Evolutionary conservation across 2,329 filamentous ascomycete genomes (phyloP), one percentile per base, ranked within the genome.

Genomic region (Chlorencoelia australis): DNA sequence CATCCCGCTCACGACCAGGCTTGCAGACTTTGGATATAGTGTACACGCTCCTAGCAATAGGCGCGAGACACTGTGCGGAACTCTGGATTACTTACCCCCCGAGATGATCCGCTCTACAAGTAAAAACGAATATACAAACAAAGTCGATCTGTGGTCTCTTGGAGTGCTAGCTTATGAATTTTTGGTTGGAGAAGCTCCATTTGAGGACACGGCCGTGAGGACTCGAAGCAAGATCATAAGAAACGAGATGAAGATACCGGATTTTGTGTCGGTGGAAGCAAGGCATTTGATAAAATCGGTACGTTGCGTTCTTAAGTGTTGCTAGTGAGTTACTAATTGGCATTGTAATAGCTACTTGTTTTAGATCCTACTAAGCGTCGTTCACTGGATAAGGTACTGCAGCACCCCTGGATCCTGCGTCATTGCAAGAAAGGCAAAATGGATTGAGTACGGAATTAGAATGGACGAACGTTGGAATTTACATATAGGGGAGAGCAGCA

Each of bases 91-190:
- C 60, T 73, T 95, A n/a, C 88, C 88, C 2, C 88, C 88, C 4
- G 88, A 95, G 75, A 95, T 95, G 88, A 73, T 94, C 2, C n/a
- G n/a, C n/a, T n/a, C n/a, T 56, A 94, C 95, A 64, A 82, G 75
- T 41, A 86, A 94, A 57, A 94, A 94, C n/a, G n/a, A n/a, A n/a
- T n/a, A n/a, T n/a, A n/a, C n/a, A n/a, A n/a, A n/a, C n/a, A n/a
- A n/a, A 65, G 83, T 95, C 18, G 89, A 95, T 57, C 64, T 95
- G 44, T 95, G 89, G 89, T 88, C 82, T 55, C 65, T 95, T 52
- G 88, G 89, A 17, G 88, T 95, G n/a, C 60, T 95, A 60, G 91
- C 81, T 3, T 95, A 95, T 53, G 88, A 95, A 62, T 95, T 95
- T 52, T 62, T 95, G 39, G 83, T 93, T 13, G 89, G 89, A 38